Evolutionary conservation across 78 protist species (phyloP).

Genomic region (slime mould (Dictyostelium discoideum)): dicty_2.7 NC_007090.3:2584501-2585000

Average conservation of each 20-base stretch:
- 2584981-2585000: too few relatives aligned
- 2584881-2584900: too few relatives aligned
- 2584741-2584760: background rate
- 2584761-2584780: too few relatives aligned
- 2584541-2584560: constrained; percentile 33
- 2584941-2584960: too few relatives aligned
- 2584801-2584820: too few relatives aligned
- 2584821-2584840: too few relatives aligned
- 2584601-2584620: constrained; percentile 34
- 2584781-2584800: background rate
- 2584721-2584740: background rate
- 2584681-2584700: background rate
- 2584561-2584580: constrained; percentile 54
- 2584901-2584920: background rate
- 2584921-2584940: background rate
- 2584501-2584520: constrained; percentile 32
- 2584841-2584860: too few relatives aligned
- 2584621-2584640: constrained; percentile 44
- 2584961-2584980: too few relatives aligned
- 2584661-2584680: background rate
- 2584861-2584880: background rate
- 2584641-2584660: constrained; percentile 59
- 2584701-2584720: background rate
- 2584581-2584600: constrained; percentile 71
- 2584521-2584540: constrained; percentile 21